Evolutionary conservation across 371 early-diverging fungal genomes (phyloP).

Genomic region (Lichtheimia corymbifera): DNA sequence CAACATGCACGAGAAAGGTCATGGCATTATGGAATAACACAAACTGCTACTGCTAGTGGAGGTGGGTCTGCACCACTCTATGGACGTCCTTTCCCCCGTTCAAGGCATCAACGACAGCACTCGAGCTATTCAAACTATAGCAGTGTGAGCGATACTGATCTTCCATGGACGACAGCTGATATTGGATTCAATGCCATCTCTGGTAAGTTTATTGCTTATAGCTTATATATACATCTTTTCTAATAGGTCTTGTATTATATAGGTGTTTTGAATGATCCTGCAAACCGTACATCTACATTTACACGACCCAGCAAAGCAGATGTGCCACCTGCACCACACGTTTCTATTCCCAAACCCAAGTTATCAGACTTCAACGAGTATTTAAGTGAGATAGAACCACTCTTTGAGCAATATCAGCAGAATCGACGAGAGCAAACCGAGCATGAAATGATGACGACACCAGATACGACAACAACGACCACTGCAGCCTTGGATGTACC

Average conservation of each 20-base stretch:
- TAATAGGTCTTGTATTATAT: neutral
- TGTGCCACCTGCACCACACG: slow-evolving; percentile 69
- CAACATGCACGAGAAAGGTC: slow-evolving; percentile 36
- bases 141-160: slow-evolving; percentile 60
- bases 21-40: slow-evolving; percentile 32
- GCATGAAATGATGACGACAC: slow-evolving; percentile 18
- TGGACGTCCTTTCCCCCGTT: slow-evolving; percentile 30
- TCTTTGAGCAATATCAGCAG: slow-evolving; percentile 62
- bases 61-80: slow-evolving; percentile 41
- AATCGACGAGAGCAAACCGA: slow-evolving; percentile 44
- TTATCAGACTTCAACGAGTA: slow-evolving; percentile 69
- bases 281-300: slow-evolving; percentile 43
- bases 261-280: slow-evolving; percentile 67
- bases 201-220: slow-evolving; percentile 18
- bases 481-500: slow-evolving; percentile 13
- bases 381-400: slow-evolving; percentile 57
- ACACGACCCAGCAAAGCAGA: slow-evolving; percentile 59
- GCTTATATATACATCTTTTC: no score
- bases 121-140: slow-evolving; percentile 60
- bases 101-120: slow-evolving; percentile 49
- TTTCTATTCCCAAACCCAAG: slow-evolving; percentile 63
- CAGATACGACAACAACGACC: slow-evolving; percentile 1
- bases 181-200: slow-evolving; percentile 66
- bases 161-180: slow-evolving; percentile 66
- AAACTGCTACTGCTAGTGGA: slow-evolving; percentile 32